phyloP scores from a whole-genome alignment of 2,329 filamentous ascomycete species.

The Colletotrichum lindemuthianum region DNA sequence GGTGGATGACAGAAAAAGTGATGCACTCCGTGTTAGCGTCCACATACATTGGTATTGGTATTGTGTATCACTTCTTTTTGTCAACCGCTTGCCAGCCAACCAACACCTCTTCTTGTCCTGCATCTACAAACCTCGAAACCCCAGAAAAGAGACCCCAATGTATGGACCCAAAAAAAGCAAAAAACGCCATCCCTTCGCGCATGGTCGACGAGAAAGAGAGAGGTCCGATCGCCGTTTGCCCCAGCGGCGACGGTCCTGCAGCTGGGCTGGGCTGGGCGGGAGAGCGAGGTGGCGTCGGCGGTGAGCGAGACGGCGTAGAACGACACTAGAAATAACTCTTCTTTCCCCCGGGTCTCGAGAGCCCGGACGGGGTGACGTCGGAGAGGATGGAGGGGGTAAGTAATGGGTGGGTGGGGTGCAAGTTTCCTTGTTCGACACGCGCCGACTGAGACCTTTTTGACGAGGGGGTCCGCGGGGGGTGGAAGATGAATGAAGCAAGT shows the following conservation, averaged over 20 bases:
- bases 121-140: neutral
- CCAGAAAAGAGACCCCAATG: neutral
- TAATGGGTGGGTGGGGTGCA: no score
- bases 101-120: neutral
- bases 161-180: neutral
- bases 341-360: no score
- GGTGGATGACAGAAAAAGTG: neutral
- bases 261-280: no score
- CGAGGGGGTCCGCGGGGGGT: no score
- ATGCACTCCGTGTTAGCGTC: neutral
- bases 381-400: no score
- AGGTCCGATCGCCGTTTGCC: conserved; percentile 4
- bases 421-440: conserved; percentile 29
- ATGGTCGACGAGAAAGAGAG: neutral
- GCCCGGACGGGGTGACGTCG: no score
- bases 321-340: conserved; percentile 24
- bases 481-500: no score
- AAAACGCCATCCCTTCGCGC: conserved; percentile 6
- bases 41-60: no score
- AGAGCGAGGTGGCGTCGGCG: no score
- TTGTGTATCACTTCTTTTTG: no score
- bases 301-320: neutral
- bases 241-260: neutral
- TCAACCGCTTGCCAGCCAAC: no score
- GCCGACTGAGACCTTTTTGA: conserved; percentile 12